phyloP scores from a whole-genome alignment of 2,329 filamentous ascomycete genomes.

The Alternaria viburni region DNA sequence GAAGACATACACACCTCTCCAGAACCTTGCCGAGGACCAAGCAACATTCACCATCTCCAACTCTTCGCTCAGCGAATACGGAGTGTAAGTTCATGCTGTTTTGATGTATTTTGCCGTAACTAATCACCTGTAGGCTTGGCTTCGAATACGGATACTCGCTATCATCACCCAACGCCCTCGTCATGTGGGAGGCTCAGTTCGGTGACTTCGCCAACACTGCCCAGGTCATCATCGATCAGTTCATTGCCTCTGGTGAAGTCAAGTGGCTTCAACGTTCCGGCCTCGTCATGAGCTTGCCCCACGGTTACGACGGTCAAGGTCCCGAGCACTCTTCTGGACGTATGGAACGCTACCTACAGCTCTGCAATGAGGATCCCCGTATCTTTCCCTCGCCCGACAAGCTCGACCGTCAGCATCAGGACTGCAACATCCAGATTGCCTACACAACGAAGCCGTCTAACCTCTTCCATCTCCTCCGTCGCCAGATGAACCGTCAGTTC shows the following conservation, averaged over 20 bases:
- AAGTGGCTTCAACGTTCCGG: conserved; percentile 99
- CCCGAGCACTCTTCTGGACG: conserved; percentile 97
- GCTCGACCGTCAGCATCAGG: conserved; percentile 95
- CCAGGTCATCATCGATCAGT: conserved; percentile 98
- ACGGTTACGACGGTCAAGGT: conserved; percentile 97
- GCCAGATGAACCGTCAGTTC: conserved; percentile 99
- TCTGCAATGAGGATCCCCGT: conserved; percentile 96
- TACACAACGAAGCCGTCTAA: conserved; percentile 98
- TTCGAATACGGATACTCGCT: conserved; percentile 99
- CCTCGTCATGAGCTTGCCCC: conserved; percentile 92
- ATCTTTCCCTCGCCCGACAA: conserved; percentile 88
- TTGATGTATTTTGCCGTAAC: conserved; percentile 4
- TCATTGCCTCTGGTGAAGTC: conserved; percentile 94
- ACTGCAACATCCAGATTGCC: conserved; percentile 98
- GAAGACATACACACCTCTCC: conserved; percentile 88
- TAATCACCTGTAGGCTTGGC: conserved; percentile 68
- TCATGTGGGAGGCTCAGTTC: conserved; percentile 99
- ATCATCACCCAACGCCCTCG: conserved; percentile 92
- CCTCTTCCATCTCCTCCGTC: conserved; percentile 92
- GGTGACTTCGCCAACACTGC: conserved; percentile 99
- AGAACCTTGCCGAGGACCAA: conserved; percentile 88
- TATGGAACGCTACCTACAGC: conserved; percentile 95
- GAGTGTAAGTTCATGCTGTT: conserved; percentile 58
- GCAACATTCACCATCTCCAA: conserved; percentile 96
- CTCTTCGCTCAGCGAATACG: conserved; percentile 81